Evolutionary conservation across 331 rosid species (phyloP).

Genomic region (Quercus lobata): DNA sequence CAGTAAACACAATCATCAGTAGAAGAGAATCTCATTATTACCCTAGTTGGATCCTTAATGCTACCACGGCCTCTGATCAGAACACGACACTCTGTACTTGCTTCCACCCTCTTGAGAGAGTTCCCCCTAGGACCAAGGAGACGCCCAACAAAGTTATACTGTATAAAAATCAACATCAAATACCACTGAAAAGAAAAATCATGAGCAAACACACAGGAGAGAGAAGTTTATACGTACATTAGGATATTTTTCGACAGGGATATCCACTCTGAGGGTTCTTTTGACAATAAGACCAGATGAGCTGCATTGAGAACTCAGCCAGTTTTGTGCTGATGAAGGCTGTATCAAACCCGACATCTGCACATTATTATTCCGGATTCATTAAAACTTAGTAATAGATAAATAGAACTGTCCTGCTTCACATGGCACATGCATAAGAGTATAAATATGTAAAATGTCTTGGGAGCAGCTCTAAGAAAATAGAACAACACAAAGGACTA

Average conservation of each 20-base stretch:
- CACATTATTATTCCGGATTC: conserved; percentile 25
- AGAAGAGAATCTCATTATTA: conserved; percentile 28
- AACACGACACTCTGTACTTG: conserved; percentile 90
- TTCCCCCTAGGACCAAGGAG: conserved; percentile 98
- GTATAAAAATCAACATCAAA: conserved; percentile 36
- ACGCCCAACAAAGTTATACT: conserved; percentile 97
- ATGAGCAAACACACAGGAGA: not conserved
- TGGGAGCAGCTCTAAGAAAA: not conserved
- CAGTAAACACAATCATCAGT: not conserved
- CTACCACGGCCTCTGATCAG: conserved; percentile 98
- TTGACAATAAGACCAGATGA: conserved; percentile 85
- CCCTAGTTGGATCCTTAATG: conserved; percentile 91
- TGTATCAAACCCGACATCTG: conserved; percentile 82
- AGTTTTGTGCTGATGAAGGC: conserved; percentile 63
- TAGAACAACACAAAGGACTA: not conserved
- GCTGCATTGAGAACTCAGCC: conserved; percentile 76
- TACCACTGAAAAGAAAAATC: not conserved
- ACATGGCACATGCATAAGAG: conserved; percentile 25
- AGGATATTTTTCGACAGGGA: conserved; percentile 82
- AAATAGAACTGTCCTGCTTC: not conserved
- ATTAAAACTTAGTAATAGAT: conserved; percentile 25
- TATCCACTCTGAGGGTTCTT: conserved; percentile 90
- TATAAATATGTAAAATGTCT: not conserved
- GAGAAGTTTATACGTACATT: conserved; percentile 42
- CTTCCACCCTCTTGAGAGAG: conserved; percentile 98